phyloP scores from a whole-genome alignment of 1,139 yeast species.

The Kodamaea sp. region DNA sequence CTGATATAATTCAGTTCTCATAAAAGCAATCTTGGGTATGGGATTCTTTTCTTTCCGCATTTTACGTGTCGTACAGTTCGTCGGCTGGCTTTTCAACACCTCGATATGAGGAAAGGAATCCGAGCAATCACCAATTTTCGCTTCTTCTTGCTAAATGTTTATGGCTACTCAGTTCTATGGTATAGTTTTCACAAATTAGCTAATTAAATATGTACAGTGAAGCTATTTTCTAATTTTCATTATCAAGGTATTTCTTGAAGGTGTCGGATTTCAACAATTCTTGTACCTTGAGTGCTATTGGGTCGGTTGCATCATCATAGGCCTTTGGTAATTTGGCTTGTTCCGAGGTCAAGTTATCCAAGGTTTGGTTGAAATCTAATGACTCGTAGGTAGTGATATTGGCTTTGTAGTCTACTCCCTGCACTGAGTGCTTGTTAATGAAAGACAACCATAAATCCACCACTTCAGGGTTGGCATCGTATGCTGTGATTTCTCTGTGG shows the following conservation, averaged over 20 bases:
- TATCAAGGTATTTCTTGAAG: constrained; percentile 43
- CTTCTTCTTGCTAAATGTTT: too few species aligned
- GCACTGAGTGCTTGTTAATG: constrained; percentile 71
- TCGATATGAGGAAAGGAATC: too few species aligned
- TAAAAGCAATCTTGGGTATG: too few species aligned
- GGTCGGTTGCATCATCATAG: constrained; percentile 48
- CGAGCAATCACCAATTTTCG: too few species aligned
- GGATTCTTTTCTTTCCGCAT: too few species aligned
- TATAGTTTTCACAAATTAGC: too few species aligned
- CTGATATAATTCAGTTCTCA: too few species aligned
- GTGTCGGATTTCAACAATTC: constrained; percentile 60
- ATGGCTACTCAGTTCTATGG: too few species aligned
- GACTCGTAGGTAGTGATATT: constrained; percentile 63
- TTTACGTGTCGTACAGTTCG: too few species aligned
- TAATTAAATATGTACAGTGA: constrained; percentile 1
- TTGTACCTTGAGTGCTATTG: constrained; percentile 70
- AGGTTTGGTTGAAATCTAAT: constrained; percentile 37
- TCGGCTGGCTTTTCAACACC: too few species aligned
- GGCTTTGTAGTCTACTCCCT: constrained; percentile 84
- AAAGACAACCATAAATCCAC: constrained; percentile 82
- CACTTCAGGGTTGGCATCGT: constrained; percentile 84
- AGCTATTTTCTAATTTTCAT: constrained; percentile 20
- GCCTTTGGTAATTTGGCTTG: constrained; percentile 38
- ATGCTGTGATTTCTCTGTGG: constrained; percentile 69
- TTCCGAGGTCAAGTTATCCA: constrained; percentile 29